These are phyloP conservation scores for Cardiospermum halicacabum DNA, from an alignment of 345 rosid genomes.

Conservation along the genomic window DNA sequence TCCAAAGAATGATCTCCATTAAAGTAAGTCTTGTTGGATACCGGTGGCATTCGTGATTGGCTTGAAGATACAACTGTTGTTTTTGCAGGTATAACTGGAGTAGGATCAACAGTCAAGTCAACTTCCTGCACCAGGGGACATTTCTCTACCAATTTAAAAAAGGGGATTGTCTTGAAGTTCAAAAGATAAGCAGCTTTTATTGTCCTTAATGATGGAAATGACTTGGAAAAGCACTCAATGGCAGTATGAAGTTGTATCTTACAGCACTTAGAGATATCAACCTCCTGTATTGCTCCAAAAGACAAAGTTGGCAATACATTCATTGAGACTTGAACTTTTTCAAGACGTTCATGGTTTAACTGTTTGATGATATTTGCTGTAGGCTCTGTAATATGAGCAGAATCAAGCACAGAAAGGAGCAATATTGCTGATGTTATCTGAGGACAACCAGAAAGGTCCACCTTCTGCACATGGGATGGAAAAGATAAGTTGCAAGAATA, in stretches of 20 bases:
- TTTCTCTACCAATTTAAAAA: constrained; percentile 39
- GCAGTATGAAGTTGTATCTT: constrained; percentile 47
- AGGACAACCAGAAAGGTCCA: constrained; percentile 65
- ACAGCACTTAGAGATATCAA: constrained; percentile 66
- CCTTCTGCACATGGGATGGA: constrained; percentile 36
- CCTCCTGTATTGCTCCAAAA: constrained; percentile 51
- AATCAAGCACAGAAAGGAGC: constrained; percentile 47
- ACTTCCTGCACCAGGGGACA: constrained; percentile 48
- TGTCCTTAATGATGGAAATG: constrained; percentile 64
- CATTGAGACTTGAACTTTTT: constrained; percentile 19
- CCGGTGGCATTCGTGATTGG: constrained; percentile 22
- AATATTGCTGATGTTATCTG: constrained; percentile 49
- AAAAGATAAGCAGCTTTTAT: constrained; percentile 68
- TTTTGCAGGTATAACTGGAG: constrained; percentile 39
- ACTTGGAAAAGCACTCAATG: constrained; percentile 48
- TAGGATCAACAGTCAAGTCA: constrained; percentile 60
- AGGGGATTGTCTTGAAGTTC: constrained; percentile 40
- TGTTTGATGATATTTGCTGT: constrained; percentile 25
- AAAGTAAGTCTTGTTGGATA: constrained; percentile 21
- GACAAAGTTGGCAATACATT: constrained; percentile 28
- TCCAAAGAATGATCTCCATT: constrained; percentile 15
- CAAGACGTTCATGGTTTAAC: constrained; percentile 24
- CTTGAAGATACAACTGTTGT: constrained; percentile 40
- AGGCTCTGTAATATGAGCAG: constrained; percentile 22
- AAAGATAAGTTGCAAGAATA: constrained; percentile 3